Base-by-base conservation (phyloP, 2,329 filamentous ascomycete species). In the Ophiostoma piceae region DNA sequence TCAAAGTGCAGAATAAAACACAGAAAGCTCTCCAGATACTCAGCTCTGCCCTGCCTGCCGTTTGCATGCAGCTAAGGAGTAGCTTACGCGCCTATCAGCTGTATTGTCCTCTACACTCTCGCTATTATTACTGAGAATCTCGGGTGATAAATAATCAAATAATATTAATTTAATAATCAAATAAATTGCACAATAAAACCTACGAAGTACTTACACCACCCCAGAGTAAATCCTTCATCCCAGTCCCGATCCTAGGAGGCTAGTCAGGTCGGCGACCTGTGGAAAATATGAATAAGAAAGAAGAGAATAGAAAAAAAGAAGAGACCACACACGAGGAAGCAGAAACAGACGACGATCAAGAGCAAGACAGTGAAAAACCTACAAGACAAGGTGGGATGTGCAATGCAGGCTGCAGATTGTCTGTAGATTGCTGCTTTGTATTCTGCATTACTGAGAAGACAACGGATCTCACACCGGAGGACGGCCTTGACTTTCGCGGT, bases 211-310 rank as follows among this genome's bases (percentile, higher is more conserved):
- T 11, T 41, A 41, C 22, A 57, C 12, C 51, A 57, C 51, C 51
- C 51, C 51, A 57, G 51, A 57, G 51, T 26, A 57, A 57, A 57
- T 57, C 51, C n/a, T 26, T 41, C 39, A 32, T 41, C 39, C n/a
- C 32, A 29, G n/a, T 37, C 41, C 29, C 65, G n/a, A 39, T 32
- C 16, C 29, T 41, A 14, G 35, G 26, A 29, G 32, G 66, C 41
- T 43, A 35, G 41, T 8, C 19, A n/a, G 41, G 43, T 57, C 51
- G 51, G n/a, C 51, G 51, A 57, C 51, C 51, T 26, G 51, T 57
- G 51, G 51, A 57, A n/a, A 57, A 47, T 47, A 47, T 19, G 43
- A 47, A 47, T 19, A 47, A 47, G 41, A 47, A 47, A 43, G 9
- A 43, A 47, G 9, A 43, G 11, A 16, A 47, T 19, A 19, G 16